phyloP scores from a whole-genome alignment of 768 basidiomycete genomes.

The Russula vinacea region DNA sequence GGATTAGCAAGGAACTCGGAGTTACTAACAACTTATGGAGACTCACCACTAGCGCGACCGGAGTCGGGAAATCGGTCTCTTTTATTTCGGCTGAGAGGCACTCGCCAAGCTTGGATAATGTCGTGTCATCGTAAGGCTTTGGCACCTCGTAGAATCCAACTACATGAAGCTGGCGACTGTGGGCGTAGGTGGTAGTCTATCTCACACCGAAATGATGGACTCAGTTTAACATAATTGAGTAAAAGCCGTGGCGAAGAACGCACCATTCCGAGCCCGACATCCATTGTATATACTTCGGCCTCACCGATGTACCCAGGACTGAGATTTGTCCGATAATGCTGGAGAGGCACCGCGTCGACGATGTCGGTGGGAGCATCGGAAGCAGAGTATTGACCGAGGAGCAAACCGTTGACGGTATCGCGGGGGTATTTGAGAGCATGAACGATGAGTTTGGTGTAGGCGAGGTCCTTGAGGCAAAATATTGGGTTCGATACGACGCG shows the following conservation, averaged over 20 bases:
- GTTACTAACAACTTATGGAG: neutral
- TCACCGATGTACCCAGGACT: constrained; percentile 42
- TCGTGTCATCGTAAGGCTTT: constrained; percentile 54
- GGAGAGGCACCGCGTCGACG: constrained; percentile 67
- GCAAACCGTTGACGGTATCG: constrained; percentile 67
- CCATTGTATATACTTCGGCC: constrained; percentile 54
- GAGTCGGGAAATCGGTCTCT: constrained; percentile 48
- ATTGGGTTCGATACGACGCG: constrained; percentile 7
- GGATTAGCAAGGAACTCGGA: too few relatives aligned
- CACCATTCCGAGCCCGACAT: constrained; percentile 76
- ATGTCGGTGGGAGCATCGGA: constrained; percentile 45
- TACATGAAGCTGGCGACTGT: constrained; percentile 48
- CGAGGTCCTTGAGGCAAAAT: constrained; percentile 56
- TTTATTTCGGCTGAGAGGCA: constrained; percentile 56
- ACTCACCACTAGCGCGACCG: constrained; percentile 69
- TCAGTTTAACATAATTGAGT: neutral
- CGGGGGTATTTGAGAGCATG: constrained; percentile 82
- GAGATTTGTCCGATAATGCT: constrained; percentile 82
- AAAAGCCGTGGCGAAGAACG: constrained; percentile 31
- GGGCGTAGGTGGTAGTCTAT: constrained; percentile 60
- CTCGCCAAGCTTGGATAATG: constrained; percentile 64
- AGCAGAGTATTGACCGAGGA: constrained; percentile 58
- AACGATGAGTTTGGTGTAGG: constrained; percentile 71
- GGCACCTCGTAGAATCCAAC: constrained; percentile 79
- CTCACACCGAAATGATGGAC: neutral